These are phyloP conservation scores for Ilyonectria robusta DNA, from an alignment of 2,329 filamentous ascomycete species.

Conservation along the genomic window DNA sequence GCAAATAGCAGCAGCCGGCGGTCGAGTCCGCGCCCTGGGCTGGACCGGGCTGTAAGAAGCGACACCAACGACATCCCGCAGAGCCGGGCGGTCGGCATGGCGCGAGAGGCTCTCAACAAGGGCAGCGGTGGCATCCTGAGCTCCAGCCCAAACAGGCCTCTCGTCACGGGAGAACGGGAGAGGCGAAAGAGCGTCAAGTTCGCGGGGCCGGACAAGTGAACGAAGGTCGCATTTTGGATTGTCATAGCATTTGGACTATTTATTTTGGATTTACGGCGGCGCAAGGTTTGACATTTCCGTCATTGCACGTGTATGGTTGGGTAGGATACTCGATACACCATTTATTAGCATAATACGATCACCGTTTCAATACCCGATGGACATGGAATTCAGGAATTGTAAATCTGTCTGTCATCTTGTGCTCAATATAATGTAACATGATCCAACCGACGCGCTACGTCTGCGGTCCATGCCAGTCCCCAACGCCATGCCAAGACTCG, in stretches of 20 bases:
- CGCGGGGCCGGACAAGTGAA: conserved; percentile 56
- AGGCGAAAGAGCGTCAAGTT: conserved; percentile 77
- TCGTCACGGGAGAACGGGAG: conserved; percentile 61
- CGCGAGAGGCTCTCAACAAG: conserved; percentile 65
- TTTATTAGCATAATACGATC: conserved; percentile 14
- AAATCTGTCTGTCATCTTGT: neutral
- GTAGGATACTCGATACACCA: neutral
- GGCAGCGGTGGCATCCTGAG: conserved; percentile 59
- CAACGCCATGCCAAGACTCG: neutral
- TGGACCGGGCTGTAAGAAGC: conserved; percentile 53
- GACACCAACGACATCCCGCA: conserved; percentile 70
- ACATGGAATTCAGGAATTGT: neutral
- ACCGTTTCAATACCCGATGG: conserved; percentile 6
- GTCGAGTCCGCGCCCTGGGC: conserved; percentile 47
- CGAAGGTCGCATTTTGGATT: neutral
- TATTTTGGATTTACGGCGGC: conserved; percentile 5
- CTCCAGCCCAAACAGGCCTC: conserved; percentile 62
- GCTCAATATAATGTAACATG: neutral
- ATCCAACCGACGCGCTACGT: neutral
- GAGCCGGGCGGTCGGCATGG: conserved; percentile 73
- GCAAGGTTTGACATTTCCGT: conserved; percentile 14
- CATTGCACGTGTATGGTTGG: neutral
- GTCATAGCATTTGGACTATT: neutral
- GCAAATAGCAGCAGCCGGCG: conserved; percentile 45
- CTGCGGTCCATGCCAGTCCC: neutral